Evolutionary conservation across 306 rosid genomes (phyloP).

Genomic region (Cicer judaicum): DNA sequence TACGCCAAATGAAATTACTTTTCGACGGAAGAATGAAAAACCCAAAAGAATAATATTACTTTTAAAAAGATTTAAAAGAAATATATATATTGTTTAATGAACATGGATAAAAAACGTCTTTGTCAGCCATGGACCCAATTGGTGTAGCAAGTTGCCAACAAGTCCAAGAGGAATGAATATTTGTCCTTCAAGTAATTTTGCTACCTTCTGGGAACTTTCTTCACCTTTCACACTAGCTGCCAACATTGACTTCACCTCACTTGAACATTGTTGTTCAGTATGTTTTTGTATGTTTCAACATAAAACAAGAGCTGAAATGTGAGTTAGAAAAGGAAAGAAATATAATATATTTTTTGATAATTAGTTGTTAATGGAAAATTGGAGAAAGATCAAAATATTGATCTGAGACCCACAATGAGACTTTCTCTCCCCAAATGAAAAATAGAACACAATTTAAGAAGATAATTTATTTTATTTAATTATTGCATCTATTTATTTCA

Average conservation of each 20-base stretch:
- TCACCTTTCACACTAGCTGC: constrained; percentile 40
- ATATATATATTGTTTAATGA: constrained; percentile 18
- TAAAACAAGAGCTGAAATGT: not conserved
- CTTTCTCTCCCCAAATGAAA: no score
- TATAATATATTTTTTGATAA: no score
- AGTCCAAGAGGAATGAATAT: constrained; percentile 62
- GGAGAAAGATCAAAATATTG: no score
- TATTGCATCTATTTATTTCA: no score
- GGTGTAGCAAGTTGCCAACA: not conserved
- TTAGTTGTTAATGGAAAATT: no score
- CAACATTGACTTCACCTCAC: constrained; percentile 44
- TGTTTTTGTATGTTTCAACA: not conserved
- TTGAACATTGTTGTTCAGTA: not conserved
- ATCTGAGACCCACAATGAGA: no score
- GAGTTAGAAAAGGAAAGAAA: not conserved
- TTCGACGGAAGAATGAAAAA: no score
- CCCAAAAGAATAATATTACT: not conserved
- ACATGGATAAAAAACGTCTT: constrained; percentile 44
- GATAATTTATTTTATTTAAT: no score
- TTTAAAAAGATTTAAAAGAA: not conserved
- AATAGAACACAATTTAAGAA: no score
- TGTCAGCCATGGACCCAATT: constrained; percentile 35
- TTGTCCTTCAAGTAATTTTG: constrained; percentile 4
- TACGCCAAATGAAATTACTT: no score
- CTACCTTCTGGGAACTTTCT: constrained; percentile 60